Conservation (phyloP, 2,329 filamentous ascomycete species). For the Neonectria coccinea region DNA sequence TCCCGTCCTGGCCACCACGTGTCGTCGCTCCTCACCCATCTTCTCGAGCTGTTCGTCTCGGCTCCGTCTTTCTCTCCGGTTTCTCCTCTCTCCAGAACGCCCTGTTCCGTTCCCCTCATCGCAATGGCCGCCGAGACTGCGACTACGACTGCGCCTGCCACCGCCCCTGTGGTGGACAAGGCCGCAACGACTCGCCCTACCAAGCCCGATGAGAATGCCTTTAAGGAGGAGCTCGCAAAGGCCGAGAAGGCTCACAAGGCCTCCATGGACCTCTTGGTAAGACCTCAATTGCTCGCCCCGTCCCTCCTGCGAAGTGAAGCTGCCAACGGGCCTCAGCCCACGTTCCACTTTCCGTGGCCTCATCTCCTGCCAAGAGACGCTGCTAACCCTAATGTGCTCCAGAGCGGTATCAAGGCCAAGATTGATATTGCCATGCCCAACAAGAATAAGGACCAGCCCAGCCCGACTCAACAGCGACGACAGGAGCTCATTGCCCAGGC, state of each 20-base stretch:
- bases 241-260: constrained; percentile 89
- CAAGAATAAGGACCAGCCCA: constrained; percentile 82
- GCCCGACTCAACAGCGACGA: constrained; percentile 83
- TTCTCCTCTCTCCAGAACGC: constrained; percentile 22
- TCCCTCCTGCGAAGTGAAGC: not conserved
- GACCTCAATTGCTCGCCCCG: constrained; percentile 38
- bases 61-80: constrained; percentile 31
- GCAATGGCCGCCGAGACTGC: constrained; percentile 55
- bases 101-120: constrained; percentile 42
- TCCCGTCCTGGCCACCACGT: constrained; percentile 25
- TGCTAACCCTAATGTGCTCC: constrained; percentile 36
- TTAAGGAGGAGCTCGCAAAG: constrained; percentile 81
- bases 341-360: constrained; percentile 37
- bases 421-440: constrained; percentile 83
- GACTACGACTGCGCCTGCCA: constrained; percentile 59
- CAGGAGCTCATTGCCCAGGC: constrained; percentile 86
- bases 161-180: constrained; percentile 57
- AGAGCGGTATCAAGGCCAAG: constrained; percentile 91
- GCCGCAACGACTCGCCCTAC: constrained; percentile 71
- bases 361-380: constrained; percentile 25
- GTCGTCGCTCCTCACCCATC: constrained; percentile 25
- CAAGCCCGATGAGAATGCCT: constrained; percentile 88
- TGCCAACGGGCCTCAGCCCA: constrained; percentile 18
- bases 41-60: constrained; percentile 34
- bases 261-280: constrained; percentile 71